Conservation (phyloP, 352 stramenopile species). For the Heterotrichella gracilis region DNA sequence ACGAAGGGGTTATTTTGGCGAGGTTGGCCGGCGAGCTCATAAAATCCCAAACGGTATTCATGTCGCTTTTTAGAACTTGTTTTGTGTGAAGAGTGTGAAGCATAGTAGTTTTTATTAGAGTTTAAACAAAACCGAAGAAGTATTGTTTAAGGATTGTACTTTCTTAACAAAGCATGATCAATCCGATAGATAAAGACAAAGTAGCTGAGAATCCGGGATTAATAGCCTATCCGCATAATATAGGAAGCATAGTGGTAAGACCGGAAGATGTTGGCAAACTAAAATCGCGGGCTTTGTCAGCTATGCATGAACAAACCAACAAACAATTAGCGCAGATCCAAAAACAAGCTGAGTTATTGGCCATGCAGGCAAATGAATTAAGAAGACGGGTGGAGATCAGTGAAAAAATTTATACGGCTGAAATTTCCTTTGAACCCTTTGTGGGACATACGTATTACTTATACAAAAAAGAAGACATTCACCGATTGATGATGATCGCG, state of each 20-base stretch:
- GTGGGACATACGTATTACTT: neutral
- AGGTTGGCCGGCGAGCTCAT: neutral
- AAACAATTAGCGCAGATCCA: neutral
- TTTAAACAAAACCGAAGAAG: too few species aligned
- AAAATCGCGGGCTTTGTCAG: neutral
- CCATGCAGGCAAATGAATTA: neutral
- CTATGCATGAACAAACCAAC: neutral
- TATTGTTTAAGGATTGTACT: too few species aligned
- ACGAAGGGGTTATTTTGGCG: neutral
- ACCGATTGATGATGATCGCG: neutral
- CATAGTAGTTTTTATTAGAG: too few species aligned
- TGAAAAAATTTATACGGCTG: neutral
- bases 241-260: neutral
- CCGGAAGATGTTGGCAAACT: slow-evolving; percentile 2
- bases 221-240: neutral
- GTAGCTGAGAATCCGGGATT: neutral
- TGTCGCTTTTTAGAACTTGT: neutral
- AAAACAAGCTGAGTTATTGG: neutral
- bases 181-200: neutral
- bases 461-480: neutral
- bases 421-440: neutral
- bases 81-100: neutral
- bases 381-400: neutral
- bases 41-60: neutral
- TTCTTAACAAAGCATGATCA: neutral